phyloP scores from a whole-genome alignment of 345 rosid genomes.

The Kandelia obovata region DNA sequence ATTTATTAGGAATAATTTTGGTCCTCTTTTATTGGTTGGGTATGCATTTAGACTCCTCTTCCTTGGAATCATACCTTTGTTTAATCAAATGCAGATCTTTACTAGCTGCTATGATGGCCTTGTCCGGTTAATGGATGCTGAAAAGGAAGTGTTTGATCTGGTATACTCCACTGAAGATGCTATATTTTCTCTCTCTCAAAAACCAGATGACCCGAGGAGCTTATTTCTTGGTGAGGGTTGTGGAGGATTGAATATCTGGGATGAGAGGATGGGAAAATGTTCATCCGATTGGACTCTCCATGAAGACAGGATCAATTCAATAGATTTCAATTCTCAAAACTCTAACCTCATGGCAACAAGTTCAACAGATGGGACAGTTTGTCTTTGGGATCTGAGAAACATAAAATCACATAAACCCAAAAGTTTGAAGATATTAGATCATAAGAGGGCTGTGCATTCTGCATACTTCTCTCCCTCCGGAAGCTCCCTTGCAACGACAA shows the following conservation, averaged over 20 bases:
- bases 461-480: constrained; percentile 95
- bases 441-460: constrained; percentile 60
- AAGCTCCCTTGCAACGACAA: constrained; percentile 64
- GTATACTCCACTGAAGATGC: constrained; percentile 46
- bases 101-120: constrained; percentile 73
- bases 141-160: constrained; percentile 64
- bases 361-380: constrained; percentile 72
- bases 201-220: constrained; percentile 42
- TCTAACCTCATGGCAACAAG: constrained; percentile 69
- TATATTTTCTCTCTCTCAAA: constrained; percentile 57
- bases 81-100: constrained; percentile 39
- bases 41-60: no score
- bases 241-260: constrained; percentile 56
- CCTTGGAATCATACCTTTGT: no score
- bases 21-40: no score
- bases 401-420: constrained; percentile 36
- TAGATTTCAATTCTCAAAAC: constrained; percentile 63
- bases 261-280: constrained; percentile 54
- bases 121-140: constrained; percentile 70
- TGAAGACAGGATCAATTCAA: constrained; percentile 62
- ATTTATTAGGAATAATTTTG: no score
- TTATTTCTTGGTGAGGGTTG: constrained; percentile 61
- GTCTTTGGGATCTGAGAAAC: constrained; percentile 81
- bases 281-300: constrained; percentile 51
- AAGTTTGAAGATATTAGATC: constrained; percentile 38